Conservation (phyloP, 441 rosid species). For the Gossypium schwendimanii region DNA sequence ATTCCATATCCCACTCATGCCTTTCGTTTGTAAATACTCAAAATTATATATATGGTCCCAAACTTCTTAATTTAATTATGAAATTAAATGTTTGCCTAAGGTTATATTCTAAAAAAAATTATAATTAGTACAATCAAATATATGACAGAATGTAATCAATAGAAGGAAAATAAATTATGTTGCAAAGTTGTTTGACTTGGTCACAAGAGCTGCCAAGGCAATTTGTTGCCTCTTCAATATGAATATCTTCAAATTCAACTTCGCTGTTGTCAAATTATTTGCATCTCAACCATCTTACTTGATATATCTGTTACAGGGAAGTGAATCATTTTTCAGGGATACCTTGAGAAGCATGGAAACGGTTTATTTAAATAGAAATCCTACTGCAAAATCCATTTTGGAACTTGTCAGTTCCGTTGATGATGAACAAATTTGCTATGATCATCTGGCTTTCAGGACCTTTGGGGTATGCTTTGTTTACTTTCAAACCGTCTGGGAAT, state of each 20-base stretch:
- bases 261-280: background rate
- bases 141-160: background rate
- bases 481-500: background rate
- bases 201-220: background rate
- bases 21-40: no score
- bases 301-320: conserved; percentile 29
- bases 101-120: no score
- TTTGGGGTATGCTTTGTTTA: conserved; percentile 56
- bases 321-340: conserved; percentile 62
- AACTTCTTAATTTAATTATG: no score
- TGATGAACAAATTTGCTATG: conserved; percentile 56
- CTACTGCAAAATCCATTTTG: conserved; percentile 67
- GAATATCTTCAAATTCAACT: background rate
- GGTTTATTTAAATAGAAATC: conserved; percentile 66
- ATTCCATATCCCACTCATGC: no score
- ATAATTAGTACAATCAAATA: background rate
- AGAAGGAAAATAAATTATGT: background rate
- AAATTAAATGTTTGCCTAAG: no score
- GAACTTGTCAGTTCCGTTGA: conserved; percentile 57
- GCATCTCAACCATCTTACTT: background rate
- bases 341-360: conserved; percentile 61
- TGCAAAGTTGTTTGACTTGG: background rate
- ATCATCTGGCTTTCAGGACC: conserved; percentile 87
- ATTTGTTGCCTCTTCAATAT: background rate
- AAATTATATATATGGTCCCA: no score